These are phyloP conservation scores for Clonostachys rhizophaga DNA, from an alignment of 2,329 filamentous ascomycete genomes.

Conservation along the genomic window DNA sequence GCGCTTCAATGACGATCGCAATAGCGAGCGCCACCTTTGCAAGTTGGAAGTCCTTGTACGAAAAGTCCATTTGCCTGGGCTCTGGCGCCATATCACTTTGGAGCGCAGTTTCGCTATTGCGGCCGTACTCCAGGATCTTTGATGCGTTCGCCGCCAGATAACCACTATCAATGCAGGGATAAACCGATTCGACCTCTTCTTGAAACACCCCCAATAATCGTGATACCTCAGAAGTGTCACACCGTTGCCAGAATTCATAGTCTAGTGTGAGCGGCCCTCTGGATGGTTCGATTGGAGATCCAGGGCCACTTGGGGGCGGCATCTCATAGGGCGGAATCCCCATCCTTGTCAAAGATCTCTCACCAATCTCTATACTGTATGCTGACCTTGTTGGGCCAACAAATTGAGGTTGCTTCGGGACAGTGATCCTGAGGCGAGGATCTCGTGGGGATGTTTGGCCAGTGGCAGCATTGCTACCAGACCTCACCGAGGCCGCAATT, in stretches of 20 bases:
- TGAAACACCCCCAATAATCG: conserved; percentile 26
- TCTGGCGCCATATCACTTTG: not conserved
- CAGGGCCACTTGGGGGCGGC: conserved; percentile 12
- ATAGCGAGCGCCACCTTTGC: conserved; percentile 25
- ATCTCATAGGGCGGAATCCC: conserved; percentile 20
- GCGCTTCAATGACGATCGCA: conserved; percentile 21
- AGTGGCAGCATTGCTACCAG: no score
- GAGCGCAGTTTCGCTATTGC: conserved; percentile 1
- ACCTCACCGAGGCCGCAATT: no score
- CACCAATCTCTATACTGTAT: conserved; percentile 25
- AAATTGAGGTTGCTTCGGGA: conserved; percentile 24
- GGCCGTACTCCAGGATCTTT: conserved; percentile 16
- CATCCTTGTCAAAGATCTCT: conserved; percentile 25
- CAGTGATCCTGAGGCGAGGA: conserved; percentile 3
- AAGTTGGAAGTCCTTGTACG: conserved; percentile 21
- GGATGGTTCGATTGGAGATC: conserved; percentile 10
- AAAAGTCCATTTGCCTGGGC: not conserved
- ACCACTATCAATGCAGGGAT: conserved; percentile 22
- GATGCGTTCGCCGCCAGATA: conserved; percentile 14
- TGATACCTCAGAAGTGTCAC: conserved; percentile 15
- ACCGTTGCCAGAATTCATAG: conserved; percentile 13
- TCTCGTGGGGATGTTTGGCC: not conserved
- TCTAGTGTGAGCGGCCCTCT: conserved; percentile 5
- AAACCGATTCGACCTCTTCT: conserved; percentile 31
- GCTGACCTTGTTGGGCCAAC: conserved; percentile 27